A percentile compares a stretch with the other conserved stretches of the same genome.
Conservation (phyloP, 768 basidiomycete species). For the Phylloporus scabripes region DNA sequence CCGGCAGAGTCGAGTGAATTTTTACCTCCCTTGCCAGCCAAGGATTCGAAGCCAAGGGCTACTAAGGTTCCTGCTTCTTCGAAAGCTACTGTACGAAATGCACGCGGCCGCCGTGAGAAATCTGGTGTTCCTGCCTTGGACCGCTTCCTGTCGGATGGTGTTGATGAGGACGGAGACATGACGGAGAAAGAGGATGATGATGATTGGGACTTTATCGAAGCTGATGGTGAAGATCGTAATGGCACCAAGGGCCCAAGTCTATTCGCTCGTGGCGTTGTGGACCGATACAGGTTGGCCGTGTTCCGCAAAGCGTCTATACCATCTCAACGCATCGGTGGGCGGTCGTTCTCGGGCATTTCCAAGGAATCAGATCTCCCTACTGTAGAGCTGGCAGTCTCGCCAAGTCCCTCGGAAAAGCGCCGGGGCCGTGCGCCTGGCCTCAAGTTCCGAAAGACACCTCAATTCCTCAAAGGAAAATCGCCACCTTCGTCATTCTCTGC, state of each 20-base stretch:
- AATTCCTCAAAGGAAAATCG: conserved; percentile 70
- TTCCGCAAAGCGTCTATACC: conserved; percentile 81
- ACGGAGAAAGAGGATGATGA: conserved; percentile 58
- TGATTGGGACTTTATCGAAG: conserved; percentile 91
- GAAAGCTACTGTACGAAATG: conserved; percentile 21
- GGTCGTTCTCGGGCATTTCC: conserved; percentile 56
- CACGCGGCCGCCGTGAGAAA: conserved; percentile 62
- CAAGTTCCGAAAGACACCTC: conserved; percentile 67
- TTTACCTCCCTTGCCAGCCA: conserved; percentile 29
- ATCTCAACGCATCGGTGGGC: conserved; percentile 38
- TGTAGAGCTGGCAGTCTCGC: conserved; percentile 38
- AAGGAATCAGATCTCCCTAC: conserved; percentile 43
- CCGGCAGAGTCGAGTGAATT: conserved; percentile 14
- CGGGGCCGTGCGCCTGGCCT: conserved; percentile 67
- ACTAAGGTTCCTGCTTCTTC: conserved; percentile 11
- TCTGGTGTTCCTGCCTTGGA: conserved; percentile 81
- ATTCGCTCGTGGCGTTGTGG: conserved; percentile 88
- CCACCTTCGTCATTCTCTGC: conserved; percentile 41
- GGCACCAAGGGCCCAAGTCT: conserved; percentile 75
- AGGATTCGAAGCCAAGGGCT: conserved; percentile 28
- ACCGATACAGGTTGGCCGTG: conserved; percentile 78
- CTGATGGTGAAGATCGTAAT: conserved; percentile 77
- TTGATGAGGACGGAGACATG: conserved; percentile 38
- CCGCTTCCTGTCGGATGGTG: conserved; percentile 55
- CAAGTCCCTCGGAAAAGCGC: conserved; percentile 46